These are phyloP conservation scores for Dictyostelium capitatum DNA, from an alignment of 78 protist genomes.

Conservation along the genomic window DNA sequence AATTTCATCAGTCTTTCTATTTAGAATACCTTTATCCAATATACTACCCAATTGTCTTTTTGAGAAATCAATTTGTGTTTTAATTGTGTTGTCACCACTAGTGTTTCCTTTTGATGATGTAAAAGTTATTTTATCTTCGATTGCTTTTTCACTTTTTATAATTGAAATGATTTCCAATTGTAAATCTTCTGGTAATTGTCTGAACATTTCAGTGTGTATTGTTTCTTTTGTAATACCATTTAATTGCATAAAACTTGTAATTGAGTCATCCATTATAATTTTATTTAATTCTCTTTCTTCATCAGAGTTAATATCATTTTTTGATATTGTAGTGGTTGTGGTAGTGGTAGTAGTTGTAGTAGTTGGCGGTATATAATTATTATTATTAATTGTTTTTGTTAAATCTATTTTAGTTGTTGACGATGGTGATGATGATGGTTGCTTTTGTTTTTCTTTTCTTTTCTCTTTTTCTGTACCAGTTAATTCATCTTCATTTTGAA, in stretches of 20 bases:
- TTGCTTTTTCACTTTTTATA: slow-evolving; percentile 10
- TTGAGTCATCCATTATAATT: background rate
- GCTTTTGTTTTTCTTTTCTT: background rate
- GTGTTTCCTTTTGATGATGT: background rate
- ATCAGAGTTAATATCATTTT: slow-evolving; percentile 3
- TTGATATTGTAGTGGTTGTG: background rate
- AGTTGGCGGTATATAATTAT: too few species aligned
- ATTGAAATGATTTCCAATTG: slow-evolving; percentile 54
- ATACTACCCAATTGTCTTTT: slow-evolving; percentile 35
- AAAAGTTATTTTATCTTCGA: slow-evolving; percentile 28
- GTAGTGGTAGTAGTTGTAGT: too few species aligned
- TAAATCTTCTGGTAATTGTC: slow-evolving; percentile 50
- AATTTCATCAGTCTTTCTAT: slow-evolving; percentile 35
- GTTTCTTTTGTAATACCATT: slow-evolving; percentile 37
- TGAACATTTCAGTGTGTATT: slow-evolving; percentile 23
- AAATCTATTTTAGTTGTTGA: background rate
- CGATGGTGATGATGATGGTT: too few species aligned
- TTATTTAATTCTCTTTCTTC: background rate
- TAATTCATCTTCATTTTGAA: background rate
- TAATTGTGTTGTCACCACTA: background rate
- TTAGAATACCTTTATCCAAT: slow-evolving; percentile 42
- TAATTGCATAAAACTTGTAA: background rate
- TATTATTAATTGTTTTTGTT: background rate
- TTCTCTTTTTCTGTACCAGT: background rate
- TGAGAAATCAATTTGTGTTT: slow-evolving; percentile 58